These are phyloP conservation scores for Trypanosoma scelopori DNA, from an alignment of 208 protist species.

Conservation along the genomic window DNA sequence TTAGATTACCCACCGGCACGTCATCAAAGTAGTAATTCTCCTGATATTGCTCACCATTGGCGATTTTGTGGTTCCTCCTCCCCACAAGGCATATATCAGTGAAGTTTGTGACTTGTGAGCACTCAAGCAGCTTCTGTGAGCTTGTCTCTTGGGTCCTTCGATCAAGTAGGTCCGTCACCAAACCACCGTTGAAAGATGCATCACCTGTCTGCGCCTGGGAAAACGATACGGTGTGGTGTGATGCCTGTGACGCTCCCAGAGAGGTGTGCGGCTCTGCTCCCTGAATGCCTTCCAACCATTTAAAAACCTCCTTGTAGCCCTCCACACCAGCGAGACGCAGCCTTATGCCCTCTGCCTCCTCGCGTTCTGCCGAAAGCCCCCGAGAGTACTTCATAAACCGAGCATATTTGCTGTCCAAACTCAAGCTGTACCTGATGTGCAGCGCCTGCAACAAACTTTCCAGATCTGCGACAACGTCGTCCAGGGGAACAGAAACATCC, in stretches of 20 bases:
- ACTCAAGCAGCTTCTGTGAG: neutral
- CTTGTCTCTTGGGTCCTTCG: neutral
- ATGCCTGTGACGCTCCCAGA: neutral
- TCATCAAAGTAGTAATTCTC: conserved; percentile 82
- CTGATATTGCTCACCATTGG: conserved; percentile 39
- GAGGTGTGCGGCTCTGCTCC: neutral
- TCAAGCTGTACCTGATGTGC: conserved; percentile 40
- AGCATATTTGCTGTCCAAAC: conserved; percentile 67
- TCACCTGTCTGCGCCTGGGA: neutral
- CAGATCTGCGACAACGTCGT: conserved; percentile 54
- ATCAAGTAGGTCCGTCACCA: neutral
- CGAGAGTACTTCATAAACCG: conserved; percentile 50
- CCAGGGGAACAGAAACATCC: conserved; percentile 32
- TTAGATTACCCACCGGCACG: conserved; percentile 37
- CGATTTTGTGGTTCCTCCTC: neutral
- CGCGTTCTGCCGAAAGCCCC: conserved; percentile 24
- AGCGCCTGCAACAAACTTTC: conserved; percentile 34
- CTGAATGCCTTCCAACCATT: conserved; percentile 38
- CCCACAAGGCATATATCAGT: neutral
- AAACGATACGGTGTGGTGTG: neutral
- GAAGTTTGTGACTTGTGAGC: neutral
- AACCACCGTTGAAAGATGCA: neutral
- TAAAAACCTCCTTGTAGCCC: conserved; percentile 55
- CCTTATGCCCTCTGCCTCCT: conserved; percentile 53
- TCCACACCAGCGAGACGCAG: conserved; percentile 49